Evolutionary conservation across 1,284 basidiomycete genomes (phyloP), one percentile per base, ranked within the genome.

Genomic region (Malassezia dermatis): DNA sequence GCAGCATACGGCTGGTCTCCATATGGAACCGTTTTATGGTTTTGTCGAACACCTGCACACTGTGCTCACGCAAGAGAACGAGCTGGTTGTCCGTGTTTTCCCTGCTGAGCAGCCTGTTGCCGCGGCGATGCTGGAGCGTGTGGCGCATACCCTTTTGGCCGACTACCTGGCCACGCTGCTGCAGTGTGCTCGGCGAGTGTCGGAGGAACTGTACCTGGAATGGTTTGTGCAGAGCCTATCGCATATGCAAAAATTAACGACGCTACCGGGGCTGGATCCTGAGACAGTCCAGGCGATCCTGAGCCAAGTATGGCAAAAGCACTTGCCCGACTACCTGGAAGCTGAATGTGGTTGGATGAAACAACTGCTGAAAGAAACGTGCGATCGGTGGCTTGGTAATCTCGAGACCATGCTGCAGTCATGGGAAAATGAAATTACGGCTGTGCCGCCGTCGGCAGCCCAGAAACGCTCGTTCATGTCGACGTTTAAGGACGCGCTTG

Each of bases 281-380:
- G 78, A 77, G 4, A 77, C 77, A 35, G 84, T 85, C 0, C 88
- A 94, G 66, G 86, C 89, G 70, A 82, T 91, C 43, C 81, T 60
- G 10, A 91, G 87, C 72, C 80, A 80, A 39, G 91, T 95, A 87
- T 98, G 94, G 69, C 90, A 94, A 74, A 78, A 81, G 2, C 86
- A 93, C 73, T 89, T 96, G 85, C 89, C 91, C 70, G 91, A 94
- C 66, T 98, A 98, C 68, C 83, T 98, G 2, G 85, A 89, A 57
- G 89, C 94, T 68, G 94, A 98, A 75, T 81, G 86, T 6, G 89
- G 93, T 54, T 83, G 82, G 67, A 80, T 89, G 46, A 88, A 88
- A 66, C 79, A 79, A 6, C 78, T 80, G 0, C 83, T 96, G 57
- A 84, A 88, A 45, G 77, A 76, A 1, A 85, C 86, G 21, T 90